Percentiles rank a stretch among this genome's conserved stretches.
phyloP scores from a whole-genome alignment of 2,329 filamentous ascomycete genomes.

The Ophiocordyceps robertsii region DNA sequence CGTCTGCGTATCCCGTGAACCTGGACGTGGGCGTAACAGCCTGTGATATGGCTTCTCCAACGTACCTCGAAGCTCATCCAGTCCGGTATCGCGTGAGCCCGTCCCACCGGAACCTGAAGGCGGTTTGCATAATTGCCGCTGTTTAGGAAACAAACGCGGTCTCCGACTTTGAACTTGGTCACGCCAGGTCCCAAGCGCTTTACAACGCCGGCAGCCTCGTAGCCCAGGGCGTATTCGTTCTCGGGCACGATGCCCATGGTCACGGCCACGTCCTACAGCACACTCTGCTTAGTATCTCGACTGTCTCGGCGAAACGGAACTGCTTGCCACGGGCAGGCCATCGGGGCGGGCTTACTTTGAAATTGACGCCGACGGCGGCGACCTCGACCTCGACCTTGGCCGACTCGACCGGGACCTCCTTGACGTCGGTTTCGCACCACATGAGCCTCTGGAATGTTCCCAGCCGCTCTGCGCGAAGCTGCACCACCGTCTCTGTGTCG shows the following conservation, averaged over 20 bases:
- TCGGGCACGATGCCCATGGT: slow-evolving; percentile 14
- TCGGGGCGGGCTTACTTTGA: background rate
- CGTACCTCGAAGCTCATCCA: too few species aligned
- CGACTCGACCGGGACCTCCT: background rate
- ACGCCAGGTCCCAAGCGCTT: slow-evolving; percentile 11
- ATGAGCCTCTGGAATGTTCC: background rate
- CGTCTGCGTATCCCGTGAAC: too few species aligned
- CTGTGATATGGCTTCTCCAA: too few species aligned
- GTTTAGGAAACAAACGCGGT: slow-evolving; percentile 10
- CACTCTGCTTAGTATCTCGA: background rate
- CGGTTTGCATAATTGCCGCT: background rate
- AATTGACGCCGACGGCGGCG: slow-evolving; percentile 1
- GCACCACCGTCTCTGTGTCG: background rate
- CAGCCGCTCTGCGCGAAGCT: background rate
- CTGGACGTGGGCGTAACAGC: too few species aligned
- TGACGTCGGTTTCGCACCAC: background rate
- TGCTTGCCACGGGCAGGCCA: too few species aligned
- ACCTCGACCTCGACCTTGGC: slow-evolving; percentile 1
- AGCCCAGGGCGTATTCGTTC: slow-evolving; percentile 4
- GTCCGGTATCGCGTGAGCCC: too few species aligned
- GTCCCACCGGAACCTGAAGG: too few species aligned
- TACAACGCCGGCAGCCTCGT: slow-evolving; percentile 15
- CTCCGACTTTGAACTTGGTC: slow-evolving; percentile 15
- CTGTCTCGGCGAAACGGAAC: background rate
- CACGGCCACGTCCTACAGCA: slow-evolving; percentile 20